phyloP scores from a whole-genome alignment of 768 basidiomycete genomes.

The Agrocybe pediades region DNA sequence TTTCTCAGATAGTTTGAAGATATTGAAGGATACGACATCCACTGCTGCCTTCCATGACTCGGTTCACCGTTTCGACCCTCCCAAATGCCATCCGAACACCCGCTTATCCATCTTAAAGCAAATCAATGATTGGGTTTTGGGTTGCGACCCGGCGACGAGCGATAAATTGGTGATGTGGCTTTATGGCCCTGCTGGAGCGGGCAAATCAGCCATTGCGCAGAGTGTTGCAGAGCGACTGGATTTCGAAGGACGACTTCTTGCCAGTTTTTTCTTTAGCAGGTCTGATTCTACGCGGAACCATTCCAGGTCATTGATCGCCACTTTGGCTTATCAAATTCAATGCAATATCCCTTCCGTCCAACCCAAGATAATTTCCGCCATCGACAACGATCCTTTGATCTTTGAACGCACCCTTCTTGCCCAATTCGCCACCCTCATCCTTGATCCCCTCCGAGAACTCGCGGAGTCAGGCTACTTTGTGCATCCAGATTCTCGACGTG shows the following conservation, averaged over 20 bases:
- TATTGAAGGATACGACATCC: conserved; percentile 27
- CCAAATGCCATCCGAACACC: conserved; percentile 16
- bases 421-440: conserved; percentile 12
- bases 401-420: neutral
- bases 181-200: conserved; percentile 15
- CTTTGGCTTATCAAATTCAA: conserved; percentile 14
- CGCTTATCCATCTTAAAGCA: conserved; percentile 8
- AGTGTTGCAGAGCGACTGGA: conserved; percentile 8
- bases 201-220: conserved; percentile 19
- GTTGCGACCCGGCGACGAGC: conserved; percentile 15
- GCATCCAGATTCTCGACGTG: neutral
- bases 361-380: neutral
- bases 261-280: conserved; percentile 15
- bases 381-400: conserved; percentile 6
- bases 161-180: conserved; percentile 14
- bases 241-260: neutral
- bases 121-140: conserved; percentile 12
- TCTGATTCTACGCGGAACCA: conserved; percentile 1
- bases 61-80: conserved; percentile 7
- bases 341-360: neutral
- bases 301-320: neutral
- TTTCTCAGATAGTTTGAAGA: conserved; percentile 24
- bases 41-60: conserved; percentile 24
- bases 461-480: neutral
- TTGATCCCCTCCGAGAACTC: neutral